Base-by-base conservation (phyloP, 1,284 basidiomycete genomes). In the Fomitopsis pinicola region DNA sequence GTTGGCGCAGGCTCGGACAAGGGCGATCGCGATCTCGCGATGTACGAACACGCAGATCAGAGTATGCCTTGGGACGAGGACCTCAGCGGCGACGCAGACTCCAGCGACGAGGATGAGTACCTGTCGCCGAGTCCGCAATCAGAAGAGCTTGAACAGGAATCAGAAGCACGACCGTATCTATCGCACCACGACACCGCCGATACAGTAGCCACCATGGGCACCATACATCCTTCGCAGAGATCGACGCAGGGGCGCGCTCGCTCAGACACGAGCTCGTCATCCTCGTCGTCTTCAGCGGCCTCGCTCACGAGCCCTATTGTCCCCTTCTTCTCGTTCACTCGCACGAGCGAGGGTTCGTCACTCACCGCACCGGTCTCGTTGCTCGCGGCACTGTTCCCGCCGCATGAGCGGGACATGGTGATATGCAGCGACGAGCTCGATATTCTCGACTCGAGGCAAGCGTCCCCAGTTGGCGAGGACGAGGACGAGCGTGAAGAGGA, bases 291-390 rank as follows among this genome's bases (percentile, higher is more conserved):
- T 48, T 38, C 57, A 64, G 62, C 57, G 35, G 28, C 33, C 17
- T 9, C 40, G 52, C 65, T 57, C 61, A 58, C 59, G 1, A 62
- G 63, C 19, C 67, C 64, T 12, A 63, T 73, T 22, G 79, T 86
- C n/a, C 83, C 87, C 8, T 89, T 90, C 74, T 90, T 89, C 72
- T 88, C 82, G 64, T 87, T 90, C 71, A 91, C 88, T n/a, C 80
- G 87, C 62, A 89, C 88, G 17, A 73, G 80, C n/a, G 88, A 91
- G 74, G 87, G 87, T 6, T 87, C 87, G 33, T 89, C 88, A 22
- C 75, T 91, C 59, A 89, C 88, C 2, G 84, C 88, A 1, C 85
- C 87, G 55, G 83, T 84, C 5, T 76, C 80, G 52, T 71, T 86
- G 35, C 80, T 91, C 6, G 83, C 88, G 15, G 75, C 82, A 30